phyloP scores from a whole-genome alignment of 495 filamentous ascomycete species.

The Hamigera avellanea region DNA sequence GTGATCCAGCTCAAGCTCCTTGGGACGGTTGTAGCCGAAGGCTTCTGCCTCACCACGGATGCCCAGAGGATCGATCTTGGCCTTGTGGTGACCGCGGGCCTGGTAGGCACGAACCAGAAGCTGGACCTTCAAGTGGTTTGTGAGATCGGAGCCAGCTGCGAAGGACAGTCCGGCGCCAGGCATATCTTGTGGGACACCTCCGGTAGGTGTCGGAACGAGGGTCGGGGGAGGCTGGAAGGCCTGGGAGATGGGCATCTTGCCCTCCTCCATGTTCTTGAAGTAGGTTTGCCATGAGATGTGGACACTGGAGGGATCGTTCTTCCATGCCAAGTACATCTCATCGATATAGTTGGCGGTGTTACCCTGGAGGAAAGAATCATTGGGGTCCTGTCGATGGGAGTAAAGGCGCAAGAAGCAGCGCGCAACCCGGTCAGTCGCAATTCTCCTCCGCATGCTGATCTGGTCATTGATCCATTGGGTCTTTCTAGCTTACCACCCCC shows the following conservation, averaged over 20 bases:
- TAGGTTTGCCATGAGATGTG: conserved; percentile 99
- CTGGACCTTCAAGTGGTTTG: conserved; percentile 97
- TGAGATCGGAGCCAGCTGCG: conserved; percentile 70
- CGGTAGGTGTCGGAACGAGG: conserved; percentile 66
- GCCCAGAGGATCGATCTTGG: conserved; percentile 89
- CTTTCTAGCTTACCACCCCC: conserved; percentile 25
- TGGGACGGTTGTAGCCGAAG: conserved; percentile 79
- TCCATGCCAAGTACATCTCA: conserved; percentile 99
- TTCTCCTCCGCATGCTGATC: conserved; percentile 3
- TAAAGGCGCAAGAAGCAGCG: conserved; percentile 5
- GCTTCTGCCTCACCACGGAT: conserved; percentile 79
- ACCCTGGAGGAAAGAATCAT: conserved; percentile 88
- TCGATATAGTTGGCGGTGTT: conserved; percentile 98
- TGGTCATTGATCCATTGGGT: conserved; percentile 6
- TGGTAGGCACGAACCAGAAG: conserved; percentile 94
- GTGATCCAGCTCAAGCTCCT: conserved; percentile 84
- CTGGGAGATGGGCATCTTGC: conserved; percentile 92
- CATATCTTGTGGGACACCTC: conserved; percentile 64
- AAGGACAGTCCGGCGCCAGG: conserved; percentile 55
- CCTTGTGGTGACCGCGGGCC: conserved; percentile 95
- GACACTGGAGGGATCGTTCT: conserved; percentile 81
- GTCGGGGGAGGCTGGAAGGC: conserved; percentile 94
- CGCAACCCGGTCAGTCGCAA: conserved; percentile 16
- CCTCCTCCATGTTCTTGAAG: conserved; percentile 97
- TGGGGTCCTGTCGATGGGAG: conserved; percentile 49